Evolutionary conservation across 2,329 filamentous ascomycete species (phyloP), one percentile per base, ranked within the genome.

Genomic region (Claviceps maximensis): DNA sequence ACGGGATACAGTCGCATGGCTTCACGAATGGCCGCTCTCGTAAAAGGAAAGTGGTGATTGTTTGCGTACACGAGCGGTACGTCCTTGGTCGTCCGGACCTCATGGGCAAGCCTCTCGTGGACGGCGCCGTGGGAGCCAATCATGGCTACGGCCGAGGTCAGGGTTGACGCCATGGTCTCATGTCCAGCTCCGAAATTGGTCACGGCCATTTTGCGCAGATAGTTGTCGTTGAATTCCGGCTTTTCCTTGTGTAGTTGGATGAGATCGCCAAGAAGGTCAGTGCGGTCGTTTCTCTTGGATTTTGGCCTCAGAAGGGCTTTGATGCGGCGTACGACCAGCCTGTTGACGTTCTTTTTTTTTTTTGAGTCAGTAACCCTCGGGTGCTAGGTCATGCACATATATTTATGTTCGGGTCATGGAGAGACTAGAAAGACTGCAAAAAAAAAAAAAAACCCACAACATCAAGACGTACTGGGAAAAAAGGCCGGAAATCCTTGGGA

Each of bases 181-280:
- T 79, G 76, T 0, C 76, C 76, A 1, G 76, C 76, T 12, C 76
- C 76, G 57, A 79, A 78, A 56, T 79, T 79, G 2, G 76, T 78
- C 2, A 77, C 66, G 2, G 73, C 74, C 67, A 78, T 74, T 29
- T 75, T 73, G 2, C 71, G 70, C 10, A 79, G 67, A 51, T 78
- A 78, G 0, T 58, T 62, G 27, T 74, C 69, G 0, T 60, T 72
- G 54, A 79, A 78, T 6, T 70, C 70, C 0, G 74, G 70, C 21
- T 69, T 72, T 4, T 69, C 63, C 15, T 64, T 62, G 58, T 77
- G 72, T 0, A 78, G 63, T 25, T 67, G 63, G 15, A 79, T 71
- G 1, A 79, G 58, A 54, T 78, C 75, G 2, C 64, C 59, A 0
- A 77, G 62, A 0, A 79, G 62, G 56, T 78, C 75, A 9, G 62